Conservation (phyloP, 2,329 filamentous ascomycete species). For the Fusarium annulatum region DNA sequence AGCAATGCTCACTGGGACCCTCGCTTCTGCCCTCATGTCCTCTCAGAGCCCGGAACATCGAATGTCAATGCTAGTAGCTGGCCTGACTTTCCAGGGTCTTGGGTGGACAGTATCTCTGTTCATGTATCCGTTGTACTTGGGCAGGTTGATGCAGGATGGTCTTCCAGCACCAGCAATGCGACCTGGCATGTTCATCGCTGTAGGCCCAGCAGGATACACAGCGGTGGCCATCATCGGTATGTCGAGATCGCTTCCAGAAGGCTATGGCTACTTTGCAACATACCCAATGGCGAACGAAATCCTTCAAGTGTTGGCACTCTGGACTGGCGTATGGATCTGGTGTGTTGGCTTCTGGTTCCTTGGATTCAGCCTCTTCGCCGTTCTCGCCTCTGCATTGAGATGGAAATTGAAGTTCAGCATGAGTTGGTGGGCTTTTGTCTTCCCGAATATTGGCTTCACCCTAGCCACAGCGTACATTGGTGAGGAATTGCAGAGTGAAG, state of each 20-base stretch:
- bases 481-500: constrained; percentile 39
- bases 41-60: constrained; percentile 41
- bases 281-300: constrained; percentile 40
- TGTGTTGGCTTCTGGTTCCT: constrained; percentile 46
- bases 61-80: constrained; percentile 43
- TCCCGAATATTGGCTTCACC: constrained; percentile 44
- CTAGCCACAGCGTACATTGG: constrained; percentile 42
- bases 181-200: constrained; percentile 44
- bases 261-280: constrained; percentile 42
- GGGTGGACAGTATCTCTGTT: constrained; percentile 44
- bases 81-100: constrained; percentile 44
- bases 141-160: constrained; percentile 44
- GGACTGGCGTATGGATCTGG: constrained; percentile 45
- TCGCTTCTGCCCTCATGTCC: constrained; percentile 40
- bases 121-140: constrained; percentile 41
- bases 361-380: constrained; percentile 39
- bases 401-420: constrained; percentile 41
- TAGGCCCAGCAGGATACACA: constrained; percentile 42
- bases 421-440: constrained; percentile 45
- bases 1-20: constrained; percentile 43
- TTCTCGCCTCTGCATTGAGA: constrained; percentile 20
- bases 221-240: constrained; percentile 45
- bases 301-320: constrained; percentile 40
- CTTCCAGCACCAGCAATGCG: constrained; percentile 43
- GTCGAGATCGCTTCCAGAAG: constrained; percentile 36